Conservation (phyloP, 768 basidiomycete genomes). For the Nidula microcarpa region DNA sequence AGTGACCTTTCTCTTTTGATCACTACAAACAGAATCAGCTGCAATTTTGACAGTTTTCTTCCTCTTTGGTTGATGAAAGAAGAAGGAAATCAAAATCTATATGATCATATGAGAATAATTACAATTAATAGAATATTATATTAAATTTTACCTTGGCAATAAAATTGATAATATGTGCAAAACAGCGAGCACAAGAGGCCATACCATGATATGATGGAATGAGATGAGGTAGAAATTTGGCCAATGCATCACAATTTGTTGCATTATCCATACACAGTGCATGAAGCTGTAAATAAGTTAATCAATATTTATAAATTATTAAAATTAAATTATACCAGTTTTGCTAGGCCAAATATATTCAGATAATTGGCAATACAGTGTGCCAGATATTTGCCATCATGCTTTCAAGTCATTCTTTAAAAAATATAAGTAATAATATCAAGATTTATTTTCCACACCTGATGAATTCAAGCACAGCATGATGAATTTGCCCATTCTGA, state of each 20-base stretch:
- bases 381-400: slow-evolving; percentile 24
- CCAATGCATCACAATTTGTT: slow-evolving; percentile 22
- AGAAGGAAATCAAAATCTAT: slow-evolving; percentile 21
- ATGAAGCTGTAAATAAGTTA: slow-evolving; percentile 16
- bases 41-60: slow-evolving; percentile 6
- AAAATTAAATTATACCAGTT: slow-evolving; percentile 13
- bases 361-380: slow-evolving; percentile 17
- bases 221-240: slow-evolving; percentile 9
- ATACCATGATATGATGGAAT: slow-evolving; percentile 18
- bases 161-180: slow-evolving; percentile 28
- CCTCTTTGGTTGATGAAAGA: slow-evolving; percentile 14
- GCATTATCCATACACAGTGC: slow-evolving; percentile 31
- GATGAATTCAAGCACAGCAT: slow-evolving; percentile 27
- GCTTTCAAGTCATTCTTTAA: slow-evolving; percentile 19
- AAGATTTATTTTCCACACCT: slow-evolving; percentile 16
- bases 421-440: slow-evolving; percentile 11
- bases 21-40: background rate
- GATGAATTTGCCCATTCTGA: too few species aligned
- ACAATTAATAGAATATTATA: background rate
- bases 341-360: slow-evolving; percentile 18
- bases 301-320: slow-evolving; percentile 3
- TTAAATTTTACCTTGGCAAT: slow-evolving; percentile 26
- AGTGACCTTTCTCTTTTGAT: background rate
- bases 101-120: background rate
- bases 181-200: slow-evolving; percentile 14